These are phyloP conservation scores for Cystobasidium slooffiae DNA, from an alignment of 1,284 basidiomycete species.

Conservation along the genomic window DNA sequence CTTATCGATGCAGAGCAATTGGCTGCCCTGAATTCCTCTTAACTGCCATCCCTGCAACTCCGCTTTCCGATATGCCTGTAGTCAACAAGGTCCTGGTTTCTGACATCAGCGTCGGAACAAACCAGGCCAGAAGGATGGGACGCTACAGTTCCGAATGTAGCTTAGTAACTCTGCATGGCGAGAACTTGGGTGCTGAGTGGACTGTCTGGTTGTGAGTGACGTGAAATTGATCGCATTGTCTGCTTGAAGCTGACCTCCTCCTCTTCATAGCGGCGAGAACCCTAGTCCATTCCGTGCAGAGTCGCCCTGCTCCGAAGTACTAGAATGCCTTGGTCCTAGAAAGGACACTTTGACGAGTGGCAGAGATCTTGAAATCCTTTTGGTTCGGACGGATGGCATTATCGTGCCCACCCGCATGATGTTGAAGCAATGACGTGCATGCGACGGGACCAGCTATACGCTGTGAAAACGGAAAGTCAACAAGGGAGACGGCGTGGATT, in stretches of 20 bases:
- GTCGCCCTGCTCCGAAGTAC: constrained; percentile 17
- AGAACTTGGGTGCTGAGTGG: constrained; percentile 71
- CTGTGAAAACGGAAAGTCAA: neutral
- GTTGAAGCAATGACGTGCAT: constrained; percentile 55
- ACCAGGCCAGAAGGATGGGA: constrained; percentile 77
- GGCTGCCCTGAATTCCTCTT: constrained; percentile 26
- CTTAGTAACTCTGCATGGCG: constrained; percentile 71
- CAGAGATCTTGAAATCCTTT: constrained; percentile 76
- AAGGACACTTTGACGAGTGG: constrained; percentile 60
- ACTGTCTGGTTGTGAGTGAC: constrained; percentile 46
- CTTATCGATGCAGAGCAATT: constrained; percentile 29
- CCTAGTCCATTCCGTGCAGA: constrained; percentile 29
- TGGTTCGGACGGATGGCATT: constrained; percentile 85
- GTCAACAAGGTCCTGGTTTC: constrained; percentile 19
- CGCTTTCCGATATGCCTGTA: constrained; percentile 39
- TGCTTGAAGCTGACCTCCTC: neutral
- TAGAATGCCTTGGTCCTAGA: constrained; percentile 50
- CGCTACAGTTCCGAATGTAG: constrained; percentile 62
- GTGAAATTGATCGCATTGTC: neutral
- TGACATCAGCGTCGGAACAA: constrained; percentile 6
- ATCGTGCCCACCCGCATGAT: constrained; percentile 85
- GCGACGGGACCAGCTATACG: neutral
- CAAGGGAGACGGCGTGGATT: neutral
- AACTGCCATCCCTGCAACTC: constrained; percentile 31
- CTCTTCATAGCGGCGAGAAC: constrained; percentile 28